A percentile compares a stretch with the other conserved stretches of the same genome.
Conservation (phyloP, 441 rosid genomes). For the Pelargonium cotyledonis region DNA sequence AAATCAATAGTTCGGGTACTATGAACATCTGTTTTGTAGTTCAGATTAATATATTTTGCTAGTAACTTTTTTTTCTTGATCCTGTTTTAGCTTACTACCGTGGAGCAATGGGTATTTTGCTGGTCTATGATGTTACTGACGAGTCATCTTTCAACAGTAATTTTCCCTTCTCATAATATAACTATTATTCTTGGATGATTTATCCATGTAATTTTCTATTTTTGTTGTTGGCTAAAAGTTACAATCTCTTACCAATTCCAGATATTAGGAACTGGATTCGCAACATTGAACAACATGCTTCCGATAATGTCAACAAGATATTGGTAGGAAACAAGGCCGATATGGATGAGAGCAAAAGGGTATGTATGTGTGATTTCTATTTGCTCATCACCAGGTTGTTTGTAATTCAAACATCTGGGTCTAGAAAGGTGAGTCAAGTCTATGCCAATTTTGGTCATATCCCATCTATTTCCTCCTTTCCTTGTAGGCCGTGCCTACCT, state of each 20-base stretch:
- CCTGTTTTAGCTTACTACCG: constrained; percentile 63
- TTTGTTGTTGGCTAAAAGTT: constrained; percentile 1
- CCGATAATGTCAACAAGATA: constrained; percentile 83
- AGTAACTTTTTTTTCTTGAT: background rate
- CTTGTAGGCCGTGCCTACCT: constrained; percentile 62
- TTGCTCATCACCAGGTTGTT: background rate
- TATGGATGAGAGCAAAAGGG: constrained; percentile 95
- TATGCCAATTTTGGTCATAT: no score
- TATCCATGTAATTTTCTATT: no score
- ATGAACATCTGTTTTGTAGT: no score
- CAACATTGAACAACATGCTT: constrained; percentile 83
- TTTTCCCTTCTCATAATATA: background rate
- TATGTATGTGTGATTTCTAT: background rate
- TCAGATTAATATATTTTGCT: background rate
- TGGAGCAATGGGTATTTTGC: constrained; percentile 96
- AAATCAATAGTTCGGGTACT: no score
- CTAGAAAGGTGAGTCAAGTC: no score
- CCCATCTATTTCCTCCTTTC: constrained; percentile 4
- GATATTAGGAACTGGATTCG: constrained; percentile 86
- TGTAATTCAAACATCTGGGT: background rate
- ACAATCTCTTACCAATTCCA: constrained; percentile 22
- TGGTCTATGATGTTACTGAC: constrained; percentile 90
- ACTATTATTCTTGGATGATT: no score
- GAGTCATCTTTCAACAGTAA: constrained; percentile 95
- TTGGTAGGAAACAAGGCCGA: constrained; percentile 88